Percentiles rank a stretch among this genome's conserved stretches.
phyloP scores from a whole-genome alignment of 768 basidiomycete genomes.

The Kwoniella dejecticola region DNA sequence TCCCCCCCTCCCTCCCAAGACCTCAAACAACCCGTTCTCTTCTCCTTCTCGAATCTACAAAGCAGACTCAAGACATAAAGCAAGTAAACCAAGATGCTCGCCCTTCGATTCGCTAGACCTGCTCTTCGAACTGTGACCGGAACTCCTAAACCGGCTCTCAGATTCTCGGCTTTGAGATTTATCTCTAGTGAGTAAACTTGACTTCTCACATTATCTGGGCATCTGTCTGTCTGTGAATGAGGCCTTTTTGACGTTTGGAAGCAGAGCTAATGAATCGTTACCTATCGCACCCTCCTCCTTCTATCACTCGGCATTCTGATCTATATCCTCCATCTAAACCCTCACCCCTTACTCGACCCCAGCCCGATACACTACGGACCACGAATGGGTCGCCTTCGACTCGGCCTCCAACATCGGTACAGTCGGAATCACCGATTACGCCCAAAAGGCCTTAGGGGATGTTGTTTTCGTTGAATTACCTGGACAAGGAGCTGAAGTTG shows the following conservation, averaged over 20 bases:
- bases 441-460: conserved; percentile 87
- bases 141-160: conserved; percentile 8
- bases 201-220: too few species aligned
- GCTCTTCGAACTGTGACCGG: conserved; percentile 13
- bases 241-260: too few species aligned
- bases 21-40: too few species aligned
- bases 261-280: too few species aligned
- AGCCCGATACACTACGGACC: conserved; percentile 76
- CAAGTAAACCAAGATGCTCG: conserved; percentile 1
- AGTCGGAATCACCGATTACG: conserved; percentile 86
- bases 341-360: background rate
- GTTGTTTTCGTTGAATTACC: conserved; percentile 97
- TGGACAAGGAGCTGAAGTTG: conserved; percentile 43
- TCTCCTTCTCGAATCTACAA: too few species aligned
- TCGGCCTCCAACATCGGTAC: conserved; percentile 73
- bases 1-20: too few species aligned
- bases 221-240: too few species aligned
- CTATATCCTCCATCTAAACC: background rate
- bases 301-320: background rate
- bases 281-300: too few species aligned
- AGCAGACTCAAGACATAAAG: too few species aligned
- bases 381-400: conserved; percentile 83
- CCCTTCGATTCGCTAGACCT: conserved; percentile 15
- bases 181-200: conserved; percentile 17
- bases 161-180: conserved; percentile 24